These are phyloP conservation scores for Solanum bulbocastanum DNA, from an alignment of 257 asterid genomes.

Conservation along the genomic window DNA sequence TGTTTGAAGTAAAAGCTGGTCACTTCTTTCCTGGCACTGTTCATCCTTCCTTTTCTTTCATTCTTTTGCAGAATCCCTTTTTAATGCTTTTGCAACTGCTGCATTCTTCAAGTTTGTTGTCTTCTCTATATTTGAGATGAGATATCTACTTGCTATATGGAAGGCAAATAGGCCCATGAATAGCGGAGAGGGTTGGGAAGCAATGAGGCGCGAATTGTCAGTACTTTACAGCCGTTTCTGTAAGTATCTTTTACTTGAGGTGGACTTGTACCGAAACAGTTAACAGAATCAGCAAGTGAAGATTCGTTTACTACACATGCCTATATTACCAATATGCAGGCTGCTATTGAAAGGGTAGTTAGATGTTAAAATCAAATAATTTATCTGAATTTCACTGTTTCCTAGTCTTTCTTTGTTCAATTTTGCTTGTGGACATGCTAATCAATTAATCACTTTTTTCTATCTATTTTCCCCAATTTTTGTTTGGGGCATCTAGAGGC, in stretches of 20 bases:
- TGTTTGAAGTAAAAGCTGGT: background rate
- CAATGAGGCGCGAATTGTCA: conserved; percentile 96
- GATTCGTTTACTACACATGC: background rate
- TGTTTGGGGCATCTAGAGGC: background rate
- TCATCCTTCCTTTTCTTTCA: background rate
- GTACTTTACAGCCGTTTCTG: conserved; percentile 94
- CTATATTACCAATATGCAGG: background rate
- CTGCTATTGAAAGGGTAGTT: background rate
- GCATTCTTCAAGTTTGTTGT: conserved; percentile 98
- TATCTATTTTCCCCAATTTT: background rate
- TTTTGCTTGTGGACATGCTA: background rate
- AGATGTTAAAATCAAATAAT: background rate
- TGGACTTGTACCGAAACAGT: background rate
- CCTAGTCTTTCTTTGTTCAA: background rate
- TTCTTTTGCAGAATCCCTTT: conserved; percentile 66
- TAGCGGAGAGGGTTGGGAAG: conserved; percentile 90
- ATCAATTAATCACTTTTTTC: background rate
- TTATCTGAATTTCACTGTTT: background rate
- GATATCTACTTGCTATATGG: conserved; percentile 97
- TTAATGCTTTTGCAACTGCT: conserved; percentile 97
- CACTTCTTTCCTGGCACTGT: background rate
- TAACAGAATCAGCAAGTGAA: background rate
- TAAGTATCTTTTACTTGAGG: conserved; percentile 28
- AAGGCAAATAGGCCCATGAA: conserved; percentile 77
- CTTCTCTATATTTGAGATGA: conserved; percentile 96